phyloP scores from a whole-genome alignment of 2,329 filamentous ascomycete species.

The Claviceps arundinis region DNA sequence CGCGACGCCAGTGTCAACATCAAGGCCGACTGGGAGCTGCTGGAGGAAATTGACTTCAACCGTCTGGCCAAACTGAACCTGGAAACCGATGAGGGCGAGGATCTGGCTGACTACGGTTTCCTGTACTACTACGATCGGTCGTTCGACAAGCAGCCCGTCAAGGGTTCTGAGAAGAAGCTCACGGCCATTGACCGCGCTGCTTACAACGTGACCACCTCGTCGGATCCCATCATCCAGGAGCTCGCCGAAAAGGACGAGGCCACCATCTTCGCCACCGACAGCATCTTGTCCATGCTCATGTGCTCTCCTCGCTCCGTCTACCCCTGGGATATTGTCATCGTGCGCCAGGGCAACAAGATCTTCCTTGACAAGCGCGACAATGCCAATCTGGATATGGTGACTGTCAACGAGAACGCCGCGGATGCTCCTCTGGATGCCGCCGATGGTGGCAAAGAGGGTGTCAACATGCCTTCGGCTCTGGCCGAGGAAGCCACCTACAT shows the following conservation, averaged over 20 bases:
- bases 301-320: constrained; percentile 93
- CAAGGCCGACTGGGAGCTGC: constrained; percentile 85
- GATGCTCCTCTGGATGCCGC: constrained; percentile 86
- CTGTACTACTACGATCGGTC: constrained; percentile 95
- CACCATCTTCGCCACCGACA: constrained; percentile 93
- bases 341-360: constrained; percentile 87
- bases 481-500: constrained; percentile 98
- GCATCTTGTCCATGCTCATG: constrained; percentile 98
- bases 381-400: constrained; percentile 89
- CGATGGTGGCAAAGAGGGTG: constrained; percentile 82
- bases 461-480: constrained; percentile 88
- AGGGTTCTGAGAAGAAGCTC: constrained; percentile 77
- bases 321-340: constrained; percentile 94
- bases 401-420: constrained; percentile 95
- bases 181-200: constrained; percentile 83
- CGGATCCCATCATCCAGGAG: constrained; percentile 93
- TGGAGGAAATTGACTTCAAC: constrained; percentile 98
- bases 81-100: constrained; percentile 87
- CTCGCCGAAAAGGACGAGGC: constrained; percentile 92
- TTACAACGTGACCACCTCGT: constrained; percentile 96
- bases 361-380: constrained; percentile 98
- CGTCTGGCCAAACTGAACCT: constrained; percentile 90
- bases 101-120: constrained; percentile 91
- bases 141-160: constrained; percentile 87
- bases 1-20: constrained; percentile 93